Evolutionary conservation across 345 rosid genomes (phyloP).

Genomic region (Crucihimalaya himalaica): DNA sequence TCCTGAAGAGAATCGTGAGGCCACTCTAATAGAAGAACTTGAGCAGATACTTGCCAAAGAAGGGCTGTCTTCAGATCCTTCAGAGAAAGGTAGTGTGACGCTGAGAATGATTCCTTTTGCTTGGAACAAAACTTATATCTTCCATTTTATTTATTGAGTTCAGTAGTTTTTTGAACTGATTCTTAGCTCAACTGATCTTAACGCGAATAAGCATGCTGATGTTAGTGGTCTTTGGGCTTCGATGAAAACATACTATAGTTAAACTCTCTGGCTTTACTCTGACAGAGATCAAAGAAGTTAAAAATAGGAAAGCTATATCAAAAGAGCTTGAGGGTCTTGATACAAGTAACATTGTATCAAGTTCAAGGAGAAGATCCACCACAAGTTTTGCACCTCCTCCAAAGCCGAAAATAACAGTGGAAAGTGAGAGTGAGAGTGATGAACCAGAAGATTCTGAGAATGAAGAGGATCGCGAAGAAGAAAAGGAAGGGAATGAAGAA

Average conservation of each 20-base stretch:
- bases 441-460: slow-evolving; percentile 40
- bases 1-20: slow-evolving; percentile 81
- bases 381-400: slow-evolving; percentile 67
- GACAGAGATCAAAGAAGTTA: slow-evolving; percentile 87
- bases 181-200: neutral
- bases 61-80: slow-evolving; percentile 79
- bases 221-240: neutral
- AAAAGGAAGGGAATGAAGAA: slow-evolving; percentile 20
- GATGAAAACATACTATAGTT: neutral
- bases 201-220: neutral
- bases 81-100: slow-evolving; percentile 64
- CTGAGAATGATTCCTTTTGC: neutral
- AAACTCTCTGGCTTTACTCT: slow-evolving; percentile 20
- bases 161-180: neutral
- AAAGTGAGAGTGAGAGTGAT: slow-evolving; percentile 48
- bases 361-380: slow-evolving; percentile 77
- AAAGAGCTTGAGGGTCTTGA: slow-evolving; percentile 93
- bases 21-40: slow-evolving; percentile 73
- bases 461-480: slow-evolving; percentile 20
- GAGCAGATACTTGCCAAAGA: slow-evolving; percentile 84
- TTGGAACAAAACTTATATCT: neutral
- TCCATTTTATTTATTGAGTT: neutral
- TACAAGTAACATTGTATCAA: slow-evolving; percentile 73
- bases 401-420: slow-evolving; percentile 64
- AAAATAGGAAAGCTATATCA: slow-evolving; percentile 64